Base-by-base conservation (phyloP, 1,139 yeast genomes). In the Pneumocystis oryctolagi region DNA sequence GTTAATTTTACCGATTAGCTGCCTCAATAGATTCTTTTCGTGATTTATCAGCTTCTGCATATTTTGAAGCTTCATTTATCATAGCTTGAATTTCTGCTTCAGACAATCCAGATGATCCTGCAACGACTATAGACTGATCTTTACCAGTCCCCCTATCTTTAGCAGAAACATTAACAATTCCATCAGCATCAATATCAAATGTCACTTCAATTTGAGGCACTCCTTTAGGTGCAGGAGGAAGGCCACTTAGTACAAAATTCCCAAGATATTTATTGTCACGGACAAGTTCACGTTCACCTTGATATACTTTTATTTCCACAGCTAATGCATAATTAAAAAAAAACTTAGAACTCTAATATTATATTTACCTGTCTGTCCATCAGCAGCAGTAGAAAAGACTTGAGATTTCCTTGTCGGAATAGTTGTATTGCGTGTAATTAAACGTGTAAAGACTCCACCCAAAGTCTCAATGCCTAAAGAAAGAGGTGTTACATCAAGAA, bases 191-290 rank as follows among this genome's bases (percentile, higher is more conserved):
- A 74, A 90, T 87, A 78, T 90, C 98, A 76, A 90, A 90, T 68
- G 96, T 84, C 73, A 90, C 98, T 81, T 92, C 97, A 72, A 90
- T 92, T 81, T 90, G 97, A 72, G 98, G 97, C 71, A 90, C 97
- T 82, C 98, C 98, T 84, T 89, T 90, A 79, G 97, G 96, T 73
- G 97, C 97, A 72, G 97, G 96, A 40, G 97, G 95, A 64, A 90
- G 90, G 77, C 97, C 97, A 70, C 92, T 81, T 73, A 90, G 83
- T 68, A 95, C 88, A 78, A 90, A 89, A 66, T 92, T 90, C 78
- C 98, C 98, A 77, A 92, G 90, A 77, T 90, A 83, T 81, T 92
- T 92, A 86, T 92, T 92, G 82, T 92, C 97, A 80, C 96, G 87
- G 73, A 94, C 96, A 74, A 92, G 85, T 79, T 92, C 97, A 83